Evolutionary conservation across 345 rosid genomes (phyloP).

Genomic region (Syzygium aromaticum): DNA sequence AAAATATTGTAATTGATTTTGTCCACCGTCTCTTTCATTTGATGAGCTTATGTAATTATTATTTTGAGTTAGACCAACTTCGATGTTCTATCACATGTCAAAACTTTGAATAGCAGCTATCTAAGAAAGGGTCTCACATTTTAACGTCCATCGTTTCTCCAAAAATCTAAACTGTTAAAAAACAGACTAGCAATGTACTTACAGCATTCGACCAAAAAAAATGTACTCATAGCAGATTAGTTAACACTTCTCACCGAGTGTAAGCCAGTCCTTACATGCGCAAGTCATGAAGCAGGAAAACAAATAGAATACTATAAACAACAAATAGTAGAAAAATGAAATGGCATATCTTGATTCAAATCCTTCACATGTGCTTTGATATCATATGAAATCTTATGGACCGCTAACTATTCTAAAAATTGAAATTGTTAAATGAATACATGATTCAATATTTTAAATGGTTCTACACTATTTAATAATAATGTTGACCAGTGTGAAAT

Average conservation of each 20-base stretch:
- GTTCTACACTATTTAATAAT: neutral
- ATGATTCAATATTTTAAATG: neutral
- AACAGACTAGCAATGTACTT: neutral
- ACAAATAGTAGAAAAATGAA: neutral
- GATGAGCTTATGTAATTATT: neutral
- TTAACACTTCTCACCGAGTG: neutral
- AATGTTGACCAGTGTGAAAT: neutral
- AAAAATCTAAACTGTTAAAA: neutral
- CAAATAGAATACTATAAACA: neutral
- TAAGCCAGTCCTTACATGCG: accelerated
- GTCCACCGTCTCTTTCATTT: neutral
- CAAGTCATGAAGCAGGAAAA: neutral
- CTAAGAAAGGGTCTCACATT: neutral
- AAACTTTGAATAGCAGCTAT: neutral
- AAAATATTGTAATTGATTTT: neutral
- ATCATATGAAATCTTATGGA: neutral
- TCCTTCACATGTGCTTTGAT: neutral
- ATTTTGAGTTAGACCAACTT: neutral
- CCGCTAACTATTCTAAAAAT: neutral
- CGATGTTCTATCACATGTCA: neutral
- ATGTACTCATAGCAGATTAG: neutral
- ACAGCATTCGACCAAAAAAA: neutral
- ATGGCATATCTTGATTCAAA: neutral
- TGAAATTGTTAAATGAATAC: neutral
- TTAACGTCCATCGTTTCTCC: neutral